Base-by-base conservation (phyloP, 805 yeast genomes). In the Teunomyces barrocoloradensis region DNA sequence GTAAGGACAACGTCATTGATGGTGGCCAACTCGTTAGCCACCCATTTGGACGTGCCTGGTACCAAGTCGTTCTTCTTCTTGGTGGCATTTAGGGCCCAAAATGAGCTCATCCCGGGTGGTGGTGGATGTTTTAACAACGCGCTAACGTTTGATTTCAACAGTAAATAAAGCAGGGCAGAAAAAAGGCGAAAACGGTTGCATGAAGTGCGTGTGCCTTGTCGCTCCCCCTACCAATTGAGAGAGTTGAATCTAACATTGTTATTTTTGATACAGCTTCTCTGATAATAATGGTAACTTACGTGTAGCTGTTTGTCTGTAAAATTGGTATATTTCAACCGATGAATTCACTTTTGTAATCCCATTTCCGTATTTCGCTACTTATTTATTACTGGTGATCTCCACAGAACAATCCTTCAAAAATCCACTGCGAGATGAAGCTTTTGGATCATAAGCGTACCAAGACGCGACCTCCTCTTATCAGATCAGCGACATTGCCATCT, bases 1-100 rank as follows among this genome's bases (percentile, higher is more conserved):
- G 64, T 58, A 9, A 59, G 53, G 52, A 77, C 71, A 45, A 68
- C 63, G 37, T 65, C 66, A 51, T 67, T 67, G 27, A 72, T 66
- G 12, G 68, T 63, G 46, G 60, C 57, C 58, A 76, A 61, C 54
- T 79, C 81, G 43, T 61, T 61, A 29, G 77, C 66, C 42, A 78
- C 66, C 81, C 82, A 80, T 51, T 66, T 74, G 10, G 80, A 74
- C 2, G 82, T 64, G 5, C 84, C 85, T 1, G 81, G 81, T 4
- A 75, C 66, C n/a, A 61, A 51, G 28, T 59, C 63, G 33, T 55
- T 50, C 20, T 52, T 50, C 47, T 58, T 59, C 46, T 58, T 58
- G 45, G 68, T 65, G 15, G 72, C 72, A 37, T 56, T 59, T 42
- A 64, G 53, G 32, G 69, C 73, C 74, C 74, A 69, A 45, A 63